A percentile compares a stretch with the other conserved stretches of the same genome.
Conservation (phyloP, 805 yeast genomes). For the Yamadazyma ubonensis region DNA sequence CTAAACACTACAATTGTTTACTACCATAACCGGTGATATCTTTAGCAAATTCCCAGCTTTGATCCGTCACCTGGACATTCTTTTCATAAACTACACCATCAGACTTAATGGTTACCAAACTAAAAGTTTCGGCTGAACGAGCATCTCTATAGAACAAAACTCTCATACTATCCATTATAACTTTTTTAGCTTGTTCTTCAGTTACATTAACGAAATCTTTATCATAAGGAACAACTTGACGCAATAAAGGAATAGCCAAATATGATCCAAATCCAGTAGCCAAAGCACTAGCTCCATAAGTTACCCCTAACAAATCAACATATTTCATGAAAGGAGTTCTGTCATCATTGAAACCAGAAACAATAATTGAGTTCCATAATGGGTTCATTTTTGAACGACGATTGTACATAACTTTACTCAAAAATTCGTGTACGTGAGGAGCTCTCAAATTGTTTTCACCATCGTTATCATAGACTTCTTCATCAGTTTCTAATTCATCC, state of each 20-base stretch:
- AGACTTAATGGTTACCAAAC: conserved; percentile 67
- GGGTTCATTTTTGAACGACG: conserved; percentile 95
- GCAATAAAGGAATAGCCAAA: conserved; percentile 86
- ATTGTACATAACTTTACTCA: conserved; percentile 77
- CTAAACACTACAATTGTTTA: conserved; percentile 36
- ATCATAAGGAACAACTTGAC: conserved; percentile 79
- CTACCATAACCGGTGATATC: conserved; percentile 90
- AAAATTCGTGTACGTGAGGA: conserved; percentile 83
- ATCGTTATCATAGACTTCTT: conserved; percentile 75
- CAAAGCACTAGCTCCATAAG: conserved; percentile 81
- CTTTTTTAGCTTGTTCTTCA: conserved; percentile 72
- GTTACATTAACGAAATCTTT: conserved; percentile 67
- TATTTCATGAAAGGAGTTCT: conserved; percentile 69
- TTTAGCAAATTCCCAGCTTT: conserved; percentile 89
- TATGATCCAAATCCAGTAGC: conserved; percentile 98
- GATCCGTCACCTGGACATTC: conserved; percentile 64
- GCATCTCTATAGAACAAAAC: conserved; percentile 96
- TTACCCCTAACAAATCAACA: conserved; percentile 88
- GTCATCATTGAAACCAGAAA: conserved; percentile 81
- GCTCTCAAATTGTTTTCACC: conserved; percentile 64
- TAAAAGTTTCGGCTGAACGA: conserved; percentile 82
- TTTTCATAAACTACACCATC: conserved; percentile 51
- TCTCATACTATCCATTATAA: conserved; percentile 86
- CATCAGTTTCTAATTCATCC: conserved; percentile 70
- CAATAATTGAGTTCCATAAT: conserved; percentile 89